phyloP scores from a whole-genome alignment of 208 protist species.

The Crithidia bombi region DNA sequence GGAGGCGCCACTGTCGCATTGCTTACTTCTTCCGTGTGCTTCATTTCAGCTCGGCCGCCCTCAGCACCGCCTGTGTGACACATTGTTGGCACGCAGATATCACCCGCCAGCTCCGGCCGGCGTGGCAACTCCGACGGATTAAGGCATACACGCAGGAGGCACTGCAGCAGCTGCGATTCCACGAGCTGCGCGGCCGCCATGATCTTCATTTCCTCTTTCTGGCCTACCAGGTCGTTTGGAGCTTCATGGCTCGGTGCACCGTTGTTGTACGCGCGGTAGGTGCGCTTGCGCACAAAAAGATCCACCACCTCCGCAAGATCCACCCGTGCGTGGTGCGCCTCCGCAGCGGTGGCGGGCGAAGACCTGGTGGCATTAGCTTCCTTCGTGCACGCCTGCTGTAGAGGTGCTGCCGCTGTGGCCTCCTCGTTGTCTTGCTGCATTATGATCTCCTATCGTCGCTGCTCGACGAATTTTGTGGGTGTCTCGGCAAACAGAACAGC shows the following conservation, averaged over 20 bases:
- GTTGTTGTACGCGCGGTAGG: background rate
- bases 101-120: slow-evolving; percentile 26
- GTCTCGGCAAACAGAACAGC: slow-evolving; percentile 5
- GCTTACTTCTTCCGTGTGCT: background rate
- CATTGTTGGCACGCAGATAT: background rate
- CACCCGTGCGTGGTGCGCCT: too few species aligned
- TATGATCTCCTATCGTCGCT: too few species aligned
- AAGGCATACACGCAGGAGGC: slow-evolving; percentile 27
- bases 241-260: too few species aligned
- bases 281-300: too few species aligned
- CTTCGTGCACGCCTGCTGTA: too few species aligned
- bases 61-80: background rate
- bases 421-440: too few species aligned
- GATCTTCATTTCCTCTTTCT: background rate
- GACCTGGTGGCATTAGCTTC: too few species aligned
- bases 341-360: slow-evolving; percentile 7
- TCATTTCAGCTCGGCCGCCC: too few species aligned
- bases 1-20: too few species aligned
- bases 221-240: background rate
- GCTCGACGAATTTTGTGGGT: too few species aligned
- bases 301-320: too few species aligned
- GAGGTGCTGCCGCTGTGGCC: too few species aligned
- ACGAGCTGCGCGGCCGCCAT: background rate
- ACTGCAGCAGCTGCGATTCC: slow-evolving; percentile 24
- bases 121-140: slow-evolving; percentile 7